Evolutionary conservation across 768 basidiomycete species (phyloP), one percentile per base, ranked within the genome.

Genomic region (Boletus sensibilis): DNA sequence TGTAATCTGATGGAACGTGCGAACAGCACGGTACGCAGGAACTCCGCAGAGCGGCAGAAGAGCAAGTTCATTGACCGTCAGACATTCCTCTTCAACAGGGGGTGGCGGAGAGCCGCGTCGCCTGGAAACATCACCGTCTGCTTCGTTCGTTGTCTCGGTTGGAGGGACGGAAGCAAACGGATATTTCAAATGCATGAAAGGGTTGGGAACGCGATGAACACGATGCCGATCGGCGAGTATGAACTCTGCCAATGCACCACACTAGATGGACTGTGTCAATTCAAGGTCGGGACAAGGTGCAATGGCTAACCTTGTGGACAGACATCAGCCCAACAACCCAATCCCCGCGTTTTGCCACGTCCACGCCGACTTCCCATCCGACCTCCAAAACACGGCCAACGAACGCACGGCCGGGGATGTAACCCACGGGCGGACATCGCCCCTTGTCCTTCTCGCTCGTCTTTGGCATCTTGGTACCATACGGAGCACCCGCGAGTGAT

Each of bases 211-310:
- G 16, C 88, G 81, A 58, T 87, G 83, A 1, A 95, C 72, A 14
- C 90, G 83, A 64, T 86, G 88, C 29, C 90, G 83, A 66, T 96
- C 92, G 23, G 87, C 80, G 25, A 91, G 77, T 57, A 96, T 82
- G 74, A 92, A 96, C 72, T 97, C 92, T n/a, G 91, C 80, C 21
- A 96, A 79, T 7, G 90, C 90, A 47, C 94, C 94, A 61, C 84
- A 87, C 91, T 94, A 60, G 34, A 48, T 25, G 21, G 47, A 57
- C 29, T 16, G 49, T 23, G 63, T 57, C 45, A 64, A 53, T 23
- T 60, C 21, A 21, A 39, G 53, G 56, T 5, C 8, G 50, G 46
- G 51, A 51, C 44, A 49, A 47, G 41, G 18, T 27, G 57, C 39
- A 51, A 59, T 51, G 38, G 66, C 82, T 61, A 59, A 93, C 94